Base-by-base conservation (phyloP, 495 filamentous ascomycete genomes). In the Penicillium daleae region DNA sequence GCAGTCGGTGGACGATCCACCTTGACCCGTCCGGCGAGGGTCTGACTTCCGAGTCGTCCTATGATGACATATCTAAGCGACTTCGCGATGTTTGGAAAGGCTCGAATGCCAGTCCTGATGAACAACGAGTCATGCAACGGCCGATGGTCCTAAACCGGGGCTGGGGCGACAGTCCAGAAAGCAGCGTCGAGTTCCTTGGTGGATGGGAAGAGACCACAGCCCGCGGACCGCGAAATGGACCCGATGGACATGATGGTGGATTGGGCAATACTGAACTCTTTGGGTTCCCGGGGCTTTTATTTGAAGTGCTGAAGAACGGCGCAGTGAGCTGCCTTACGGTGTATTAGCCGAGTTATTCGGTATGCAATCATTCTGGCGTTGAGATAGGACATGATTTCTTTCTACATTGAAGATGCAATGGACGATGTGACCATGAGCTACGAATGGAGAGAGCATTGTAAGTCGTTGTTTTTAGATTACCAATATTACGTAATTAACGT, bases 271-370 rank as follows among this genome's bases (percentile, higher is more conserved):
- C 91, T 26, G 93, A 94, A 67, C 75, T 99, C 15, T 98, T 92
- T 80, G 93, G 93, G 12, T 98, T 96, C 71, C 95, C 94, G 1
- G 95, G 95, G 3, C 78, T 97, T 69, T 82, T 97, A 21, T 98
- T 97, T 77, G 95, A 99, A 77, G 94, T 99, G 12, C 75, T 97
- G 76, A 95, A 91, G 87, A 97, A 95, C 70, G 92, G 89, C 4
- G 88, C 87, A 44, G 92, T 99, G 33, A 94, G 91, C 72, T 89
- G 89, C 33, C 78, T 98, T 66, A 97, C 93, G n/a, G 86, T 97
- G 10, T 97, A 90, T 75, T 95, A 64, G 87, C 59, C 32, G 27
- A 27, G 21, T 4, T 1, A 0, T 24, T 29, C 10, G 8, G 35
- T 2, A 40, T 4, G 21, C 4, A 35, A 6, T 35, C 4, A 31